Base-by-base conservation (phyloP, 345 rosid species). In the Theobroma cacao region DNA sequence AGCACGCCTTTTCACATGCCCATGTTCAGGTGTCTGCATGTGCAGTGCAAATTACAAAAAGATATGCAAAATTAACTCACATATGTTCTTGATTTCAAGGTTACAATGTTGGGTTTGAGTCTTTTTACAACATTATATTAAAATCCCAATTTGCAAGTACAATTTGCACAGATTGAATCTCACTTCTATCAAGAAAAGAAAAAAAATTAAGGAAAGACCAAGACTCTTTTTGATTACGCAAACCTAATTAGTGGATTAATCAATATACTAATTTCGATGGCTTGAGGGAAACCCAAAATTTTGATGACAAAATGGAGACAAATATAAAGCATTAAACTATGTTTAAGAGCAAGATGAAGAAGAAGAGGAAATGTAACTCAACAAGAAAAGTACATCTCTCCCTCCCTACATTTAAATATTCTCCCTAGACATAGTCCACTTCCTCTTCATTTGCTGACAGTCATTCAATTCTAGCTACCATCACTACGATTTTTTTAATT, bases 21-120 rank as follows among this genome's bases (percentile, higher is more conserved):
- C 55, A 45, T 26, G 73, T 15, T 43, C 14, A 1, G 17, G 7
- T 55, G 20, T 22, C n/a, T 73, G 63, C 64, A 73, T 52, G 47
- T 73, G 76, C 64, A 36, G 0, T 56, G 24, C 76, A 73, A 36
- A 73, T 36, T 55, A 73, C 70, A 73, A 73, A 73, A 73, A 74
- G 66, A 74, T 24, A 38, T 4, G 48, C 48, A 72, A 13, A n/a
- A 53, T 53, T 24, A 52, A 14, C 31, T 14, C 7, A 20, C 13
- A 12, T 52, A 30, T 70, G 14, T 14, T 70, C 38, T 70, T 47
- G 30, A 26, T 14, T 8, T 58, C n/a, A n/a, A 1, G 22, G 26
- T 48, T 69, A 69, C 38, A 14, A 10, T 5, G 8, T 53, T 72
- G 20, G 31, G 45, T 34, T 72, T 72, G 10, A 17, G 60, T 33